Base-by-base conservation (phyloP, 176 grass and related monocot species). In the Ananas comosus region DNA sequence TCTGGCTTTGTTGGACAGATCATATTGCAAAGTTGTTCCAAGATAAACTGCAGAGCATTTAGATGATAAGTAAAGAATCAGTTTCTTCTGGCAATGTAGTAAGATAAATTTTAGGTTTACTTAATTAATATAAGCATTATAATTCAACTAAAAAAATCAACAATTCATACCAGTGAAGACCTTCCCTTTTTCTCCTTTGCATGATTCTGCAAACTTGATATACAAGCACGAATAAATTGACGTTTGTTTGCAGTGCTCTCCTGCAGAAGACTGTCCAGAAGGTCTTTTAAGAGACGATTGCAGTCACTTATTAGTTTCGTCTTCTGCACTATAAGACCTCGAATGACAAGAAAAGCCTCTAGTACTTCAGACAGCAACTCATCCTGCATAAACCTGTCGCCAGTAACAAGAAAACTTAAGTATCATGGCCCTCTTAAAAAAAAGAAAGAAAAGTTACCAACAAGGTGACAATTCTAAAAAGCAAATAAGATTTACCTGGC, bases 1-100 rank as follows among this genome's bases (percentile, higher is more conserved):
- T 97, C 89, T 63, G 93, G 93, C 61, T 97, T 97, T 64, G 87
- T 75, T 56, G 93, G 93, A 74, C 83, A 92, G 80, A 97, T 97
- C 76, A 97, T 79, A 91, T 97, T 89, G 71, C 93, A 97, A 6
- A 97, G 86, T 77, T 97, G 93, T 76, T 97, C 93, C 83, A 92
- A 74, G 75, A 97, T 97, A 70, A 97, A 97, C 93, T 92, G 84
- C 81, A 83, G 21, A 70, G 21, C 13, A 5, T 67, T 76, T 12
- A 48, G 2, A 76, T 51, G 29, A 63, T 63, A 58, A 78, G 57
- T 14, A 66, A 75, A 42, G 33, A 42, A 42, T 7, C 33, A 42
- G 33, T 42, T 42, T 42, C 33, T 42, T 42, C 33, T 42, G 33
- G 33, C 33, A 42, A 42, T 7, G 4, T 42, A 42, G 5, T 42